Evolutionary conservation across 192 early-diverging fungal species (phyloP), one percentile per base, ranked within the genome.

Genomic region (Endogone sp.): DNA sequence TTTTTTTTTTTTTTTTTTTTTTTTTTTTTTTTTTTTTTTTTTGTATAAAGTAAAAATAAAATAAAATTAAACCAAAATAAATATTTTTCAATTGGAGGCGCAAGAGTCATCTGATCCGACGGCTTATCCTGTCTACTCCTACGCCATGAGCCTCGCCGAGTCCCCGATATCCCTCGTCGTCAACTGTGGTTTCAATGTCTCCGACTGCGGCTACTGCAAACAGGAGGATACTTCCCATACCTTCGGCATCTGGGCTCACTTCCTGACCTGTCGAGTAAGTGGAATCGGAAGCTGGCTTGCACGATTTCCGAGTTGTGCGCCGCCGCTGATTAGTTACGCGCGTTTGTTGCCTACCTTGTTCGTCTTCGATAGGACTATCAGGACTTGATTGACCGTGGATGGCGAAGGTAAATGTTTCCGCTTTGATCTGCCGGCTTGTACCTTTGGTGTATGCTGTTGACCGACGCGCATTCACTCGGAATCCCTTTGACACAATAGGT

Each of bases 171-270:
- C 37, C 16, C 37, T 49, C 37, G 37, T 49, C 37, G 37, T 49
- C 37, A 49, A 49, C 56, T 28, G 56, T 13, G 37, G 37, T 16
- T 49, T 49, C 37, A 81, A 69, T n/a, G 28, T 72, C 20, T 69
- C 71, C 27, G 69, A 73, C 4, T 93, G 91, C 63, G 91, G 91
- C 11, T 93, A 93, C 73, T 93, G 91, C 73, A 80, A 89, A 25
- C 70, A 64, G 9, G 63, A 31, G 0, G 70, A 79, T 21, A 74
- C 85, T 3, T 91, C 89, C 0, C 61, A 60, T 29, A 85, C 82
- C 57, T 86, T 79, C 73, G 92, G 92, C 22, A 68, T 88, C 44
- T 86, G 83, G 76, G 88, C 84, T 8, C 81, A 90, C 71, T 57
- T 74, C 21, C 66, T 91, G 64, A 76, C 81, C 10, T 81, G 77